phyloP scores from a whole-genome alignment of 163 green algal species.

The Chlorella variabilis region DNA sequence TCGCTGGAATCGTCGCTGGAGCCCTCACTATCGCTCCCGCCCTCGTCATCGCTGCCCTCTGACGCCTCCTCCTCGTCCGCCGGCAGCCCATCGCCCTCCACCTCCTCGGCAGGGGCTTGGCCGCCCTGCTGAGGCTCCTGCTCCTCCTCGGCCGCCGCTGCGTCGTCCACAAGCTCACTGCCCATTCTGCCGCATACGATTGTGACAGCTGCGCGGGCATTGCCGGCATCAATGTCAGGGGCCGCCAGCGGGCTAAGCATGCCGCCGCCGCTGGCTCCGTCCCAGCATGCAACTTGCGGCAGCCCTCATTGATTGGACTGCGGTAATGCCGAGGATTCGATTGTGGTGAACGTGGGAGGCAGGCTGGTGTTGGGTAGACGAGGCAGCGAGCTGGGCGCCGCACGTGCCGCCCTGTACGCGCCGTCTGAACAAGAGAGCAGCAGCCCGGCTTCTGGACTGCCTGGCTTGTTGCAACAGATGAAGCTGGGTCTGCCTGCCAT shows the following conservation, averaged over 20 bases:
- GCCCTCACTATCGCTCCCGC: constrained; percentile 45
- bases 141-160: constrained; percentile 36
- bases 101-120: background rate
- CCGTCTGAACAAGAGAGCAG: too few relatives aligned
- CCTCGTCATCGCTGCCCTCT: constrained; percentile 52
- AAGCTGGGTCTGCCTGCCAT: too few relatives aligned
- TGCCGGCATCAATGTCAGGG: background rate
- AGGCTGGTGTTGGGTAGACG: too few relatives aligned
- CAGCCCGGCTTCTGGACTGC: too few relatives aligned
- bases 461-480: too few relatives aligned
- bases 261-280: too few relatives aligned
- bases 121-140: constrained; percentile 14
- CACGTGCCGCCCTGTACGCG: too few relatives aligned
- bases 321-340: too few relatives aligned
- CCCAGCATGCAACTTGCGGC: too few relatives aligned
- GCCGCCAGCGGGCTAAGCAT: background rate
- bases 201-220: background rate
- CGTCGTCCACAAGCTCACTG: constrained; percentile 41
- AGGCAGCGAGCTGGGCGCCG: too few relatives aligned
- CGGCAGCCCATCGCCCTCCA: background rate
- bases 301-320: too few relatives aligned
- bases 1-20: constrained; percentile 52
- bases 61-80: constrained; percentile 43
- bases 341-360: too few relatives aligned
- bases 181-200: background rate